Percentiles rank a stretch among this genome's conserved stretches.
Conservation (phyloP, 176 grass and related monocot genomes). For the Rhynchospora breviuscula region DNA sequence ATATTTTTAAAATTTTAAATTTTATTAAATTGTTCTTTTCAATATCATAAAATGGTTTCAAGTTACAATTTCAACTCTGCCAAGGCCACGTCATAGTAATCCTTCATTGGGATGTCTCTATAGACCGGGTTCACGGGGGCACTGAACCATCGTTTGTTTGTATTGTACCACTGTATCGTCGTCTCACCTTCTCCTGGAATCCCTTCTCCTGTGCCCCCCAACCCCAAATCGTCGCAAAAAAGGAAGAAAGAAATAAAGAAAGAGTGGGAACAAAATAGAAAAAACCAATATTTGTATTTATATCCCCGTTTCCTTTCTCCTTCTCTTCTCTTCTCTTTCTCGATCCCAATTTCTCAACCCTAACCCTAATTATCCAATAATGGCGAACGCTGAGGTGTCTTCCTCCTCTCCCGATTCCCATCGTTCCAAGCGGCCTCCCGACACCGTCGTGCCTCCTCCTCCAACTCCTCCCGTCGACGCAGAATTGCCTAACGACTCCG, state of each 20-base stretch:
- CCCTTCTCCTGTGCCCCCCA: no score
- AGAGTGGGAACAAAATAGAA: slow-evolving; percentile 5
- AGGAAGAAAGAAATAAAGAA: slow-evolving; percentile 21
- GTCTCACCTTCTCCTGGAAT: not conserved
- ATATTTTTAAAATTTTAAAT: not conserved
- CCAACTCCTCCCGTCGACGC: slow-evolving; percentile 9
- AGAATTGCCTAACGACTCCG: not conserved
- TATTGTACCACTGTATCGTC: not conserved
- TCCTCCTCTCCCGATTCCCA: not conserved
- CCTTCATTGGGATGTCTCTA: not conserved
- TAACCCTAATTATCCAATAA: slow-evolving; percentile 24
- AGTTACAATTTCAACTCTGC: not conserved
- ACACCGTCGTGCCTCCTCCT: not conserved
- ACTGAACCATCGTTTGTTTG: not conserved
- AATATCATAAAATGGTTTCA: not conserved
- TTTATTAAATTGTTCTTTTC: not conserved
- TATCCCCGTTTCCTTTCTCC: not conserved
- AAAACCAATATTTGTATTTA: not conserved
- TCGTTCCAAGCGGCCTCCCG: not conserved
- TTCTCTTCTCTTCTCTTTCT: not conserved
- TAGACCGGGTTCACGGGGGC: not conserved
- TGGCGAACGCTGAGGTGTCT: slow-evolving; percentile 17
- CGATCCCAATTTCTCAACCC: not conserved
- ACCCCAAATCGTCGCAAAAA: slow-evolving; percentile 3
- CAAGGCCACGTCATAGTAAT: not conserved